Percentiles rank a stretch among this genome's conserved stretches.
Conservation (phyloP, 2,329 filamentous ascomycete genomes). For the Zalaria obscura region DNA sequence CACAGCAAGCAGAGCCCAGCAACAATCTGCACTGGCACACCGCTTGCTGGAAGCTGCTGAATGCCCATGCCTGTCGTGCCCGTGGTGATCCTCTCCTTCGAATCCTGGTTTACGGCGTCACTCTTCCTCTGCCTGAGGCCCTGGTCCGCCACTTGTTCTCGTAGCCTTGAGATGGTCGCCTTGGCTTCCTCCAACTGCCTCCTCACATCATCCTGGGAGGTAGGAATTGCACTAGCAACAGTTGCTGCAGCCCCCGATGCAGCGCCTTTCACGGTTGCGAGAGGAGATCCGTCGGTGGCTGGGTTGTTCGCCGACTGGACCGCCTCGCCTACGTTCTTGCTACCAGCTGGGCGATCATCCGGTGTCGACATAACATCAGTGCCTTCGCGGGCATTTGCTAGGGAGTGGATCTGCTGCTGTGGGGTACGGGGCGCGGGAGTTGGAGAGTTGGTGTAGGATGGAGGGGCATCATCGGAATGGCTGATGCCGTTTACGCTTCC, state of each 20-base stretch:
- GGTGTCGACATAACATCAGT: constrained; percentile 21
- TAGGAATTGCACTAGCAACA: constrained; percentile 33
- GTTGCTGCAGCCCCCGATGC: constrained; percentile 30
- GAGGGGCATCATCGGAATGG: constrained; percentile 26
- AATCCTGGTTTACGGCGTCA: constrained; percentile 34
- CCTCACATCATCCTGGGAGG: constrained; percentile 49
- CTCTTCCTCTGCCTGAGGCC: constrained; percentile 69
- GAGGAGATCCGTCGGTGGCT: constrained; percentile 18
- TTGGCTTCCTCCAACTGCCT: constrained; percentile 62
- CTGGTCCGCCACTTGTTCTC: constrained; percentile 47
- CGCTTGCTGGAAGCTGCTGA: constrained; percentile 44
- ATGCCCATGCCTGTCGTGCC: constrained; percentile 37
- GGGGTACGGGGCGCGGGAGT: constrained; percentile 36
- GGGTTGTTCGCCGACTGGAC: constrained; percentile 26
- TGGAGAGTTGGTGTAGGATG: constrained; percentile 40
- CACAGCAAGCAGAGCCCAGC: constrained; percentile 74
- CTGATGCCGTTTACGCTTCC: constrained; percentile 22
- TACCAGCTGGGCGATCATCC: constrained; percentile 23
- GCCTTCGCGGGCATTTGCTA: not conserved
- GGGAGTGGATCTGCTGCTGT: constrained; percentile 15
- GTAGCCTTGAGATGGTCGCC: constrained; percentile 54
- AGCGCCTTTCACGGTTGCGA: constrained; percentile 22
- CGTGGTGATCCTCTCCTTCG: constrained; percentile 35
- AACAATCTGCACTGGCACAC: constrained; percentile 75
- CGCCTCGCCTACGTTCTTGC: constrained; percentile 26